phyloP scores from a whole-genome alignment of 2,329 filamentous ascomycete genomes.

The Dendryphion nanum region DNA sequence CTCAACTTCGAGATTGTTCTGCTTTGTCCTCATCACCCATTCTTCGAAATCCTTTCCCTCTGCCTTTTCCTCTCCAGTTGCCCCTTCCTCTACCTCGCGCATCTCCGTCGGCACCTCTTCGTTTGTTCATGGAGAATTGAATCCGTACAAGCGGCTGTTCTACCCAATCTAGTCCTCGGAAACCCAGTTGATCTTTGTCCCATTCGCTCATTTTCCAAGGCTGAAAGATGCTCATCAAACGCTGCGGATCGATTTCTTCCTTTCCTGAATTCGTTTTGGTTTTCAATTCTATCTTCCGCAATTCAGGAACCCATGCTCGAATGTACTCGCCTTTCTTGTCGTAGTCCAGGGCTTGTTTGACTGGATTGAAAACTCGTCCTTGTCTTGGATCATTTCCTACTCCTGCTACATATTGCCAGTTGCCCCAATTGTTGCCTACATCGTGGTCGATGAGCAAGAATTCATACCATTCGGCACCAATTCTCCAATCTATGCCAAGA shows the following conservation, averaged over 20 bases:
- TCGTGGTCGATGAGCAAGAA: conserved; percentile 74
- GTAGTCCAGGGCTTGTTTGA: conserved; percentile 79
- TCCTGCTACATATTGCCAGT: conserved; percentile 79
- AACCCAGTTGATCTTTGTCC: conserved; percentile 56
- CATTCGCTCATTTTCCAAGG: conserved; percentile 62
- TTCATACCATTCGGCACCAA: conserved; percentile 83
- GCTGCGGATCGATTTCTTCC: conserved; percentile 37
- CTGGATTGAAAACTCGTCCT: conserved; percentile 74
- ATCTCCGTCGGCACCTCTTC: conserved; percentile 12
- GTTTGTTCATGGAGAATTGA: conserved; percentile 37
- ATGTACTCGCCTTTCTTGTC: conserved; percentile 69
- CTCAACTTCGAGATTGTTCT: no score
- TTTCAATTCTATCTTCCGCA: conserved; percentile 50
- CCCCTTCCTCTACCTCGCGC: conserved; percentile 11
- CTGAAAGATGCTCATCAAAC: conserved; percentile 64
- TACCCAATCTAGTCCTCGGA: conserved; percentile 63
- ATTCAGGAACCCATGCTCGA: conserved; percentile 69
- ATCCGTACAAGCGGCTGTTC: conserved; percentile 54
- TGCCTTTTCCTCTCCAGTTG: conserved; percentile 17
- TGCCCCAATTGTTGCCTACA: conserved; percentile 73
- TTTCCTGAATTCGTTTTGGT: conserved; percentile 12
- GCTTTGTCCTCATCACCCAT: conserved; percentile 11
- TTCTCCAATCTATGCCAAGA: conserved; percentile 73
- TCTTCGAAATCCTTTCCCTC: conserved; percentile 8
- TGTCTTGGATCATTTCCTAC: conserved; percentile 77